Evolutionary conservation across 768 basidiomycete genomes (phyloP).

Genomic region (Phaeotremella skinneri): DNA sequence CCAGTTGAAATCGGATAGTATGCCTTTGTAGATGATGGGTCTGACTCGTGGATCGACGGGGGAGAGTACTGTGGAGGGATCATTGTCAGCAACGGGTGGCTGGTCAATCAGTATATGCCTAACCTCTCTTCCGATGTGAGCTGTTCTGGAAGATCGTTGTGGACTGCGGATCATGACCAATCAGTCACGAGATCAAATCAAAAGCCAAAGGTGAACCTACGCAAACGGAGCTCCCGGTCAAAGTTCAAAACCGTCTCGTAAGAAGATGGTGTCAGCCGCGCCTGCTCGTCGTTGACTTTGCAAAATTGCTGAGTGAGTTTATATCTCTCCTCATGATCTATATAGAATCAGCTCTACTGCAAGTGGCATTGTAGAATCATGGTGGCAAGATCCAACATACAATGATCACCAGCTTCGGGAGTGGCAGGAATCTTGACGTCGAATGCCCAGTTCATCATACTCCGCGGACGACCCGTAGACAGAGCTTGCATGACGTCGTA

Average conservation of each 20-base stretch:
- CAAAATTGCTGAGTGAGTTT: not conserved
- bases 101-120: too few relatives aligned
- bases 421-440: slow-evolving; percentile 10
- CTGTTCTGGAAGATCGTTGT: slow-evolving; percentile 10
- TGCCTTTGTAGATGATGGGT: slow-evolving; percentile 13
- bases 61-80: not conserved
- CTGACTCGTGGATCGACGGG: not conserved
- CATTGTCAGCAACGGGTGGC: not conserved
- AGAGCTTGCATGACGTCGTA: slow-evolving; percentile 20
- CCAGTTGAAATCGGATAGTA: slow-evolving; percentile 10
- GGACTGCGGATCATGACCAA: slow-evolving; percentile 6
- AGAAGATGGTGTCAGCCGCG: slow-evolving; percentile 5
- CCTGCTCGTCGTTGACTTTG: slow-evolving; percentile 21
- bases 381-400: too few relatives aligned
- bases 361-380: not conserved
- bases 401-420: slow-evolving; percentile 9
- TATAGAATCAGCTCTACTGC: not conserved
- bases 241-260: slow-evolving; percentile 13
- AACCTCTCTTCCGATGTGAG: slow-evolving; percentile 4
- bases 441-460: slow-evolving; percentile 7
- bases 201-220: slow-evolving; percentile 2
- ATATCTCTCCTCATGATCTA: slow-evolving; percentile 19
- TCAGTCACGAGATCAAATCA: not conserved
- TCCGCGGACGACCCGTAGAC: slow-evolving; percentile 12
- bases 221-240: slow-evolving; percentile 16